Conservation (phyloP, 768 basidiomycete species). For the Phylloporus sp. region DNA sequence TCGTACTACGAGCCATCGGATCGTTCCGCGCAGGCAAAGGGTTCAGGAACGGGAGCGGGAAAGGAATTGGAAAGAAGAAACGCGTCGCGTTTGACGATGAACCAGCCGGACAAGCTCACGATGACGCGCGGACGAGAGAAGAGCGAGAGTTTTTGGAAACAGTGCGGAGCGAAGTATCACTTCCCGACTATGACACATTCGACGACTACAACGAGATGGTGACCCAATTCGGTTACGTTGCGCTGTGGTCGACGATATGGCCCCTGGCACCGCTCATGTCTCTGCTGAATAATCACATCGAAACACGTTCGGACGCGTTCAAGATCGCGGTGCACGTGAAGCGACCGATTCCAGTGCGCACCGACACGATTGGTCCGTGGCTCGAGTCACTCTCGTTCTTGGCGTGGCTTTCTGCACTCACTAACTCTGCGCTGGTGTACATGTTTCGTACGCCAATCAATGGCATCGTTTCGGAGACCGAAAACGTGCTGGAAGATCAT, state of each 20-base stretch:
- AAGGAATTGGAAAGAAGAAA: conserved; percentile 45
- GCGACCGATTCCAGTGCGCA: conserved; percentile 80
- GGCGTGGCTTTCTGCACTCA: conserved; percentile 84
- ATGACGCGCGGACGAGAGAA: conserved; percentile 39
- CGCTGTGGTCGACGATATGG: conserved; percentile 92
- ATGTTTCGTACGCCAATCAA: conserved; percentile 62
- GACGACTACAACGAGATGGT: conserved; percentile 96
- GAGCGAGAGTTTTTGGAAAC: conserved; percentile 78
- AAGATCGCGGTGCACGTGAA: conserved; percentile 86
- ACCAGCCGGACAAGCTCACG: conserved; percentile 25
- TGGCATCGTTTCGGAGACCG: not conserved
- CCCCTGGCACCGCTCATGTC: conserved; percentile 87
- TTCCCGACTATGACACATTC: conserved; percentile 79
- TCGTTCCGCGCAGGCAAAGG: conserved; percentile 45
- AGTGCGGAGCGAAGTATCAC: conserved; percentile 68
- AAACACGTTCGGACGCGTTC: conserved; percentile 90
- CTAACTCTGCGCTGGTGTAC: conserved; percentile 86
- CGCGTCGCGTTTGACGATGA: conserved; percentile 72
- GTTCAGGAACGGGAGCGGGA: conserved; percentile 22
- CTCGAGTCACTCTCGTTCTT: conserved; percentile 82
- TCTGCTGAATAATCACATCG: conserved; percentile 87
- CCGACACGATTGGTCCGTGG: conserved; percentile 94
- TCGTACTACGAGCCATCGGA: conserved; percentile 55
- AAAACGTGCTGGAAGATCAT: conserved; percentile 11
- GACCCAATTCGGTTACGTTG: conserved; percentile 90